Evolutionary conservation across 2,329 filamentous ascomycete genomes (phyloP).

Genomic region (Clarireedia sp.): DNA sequence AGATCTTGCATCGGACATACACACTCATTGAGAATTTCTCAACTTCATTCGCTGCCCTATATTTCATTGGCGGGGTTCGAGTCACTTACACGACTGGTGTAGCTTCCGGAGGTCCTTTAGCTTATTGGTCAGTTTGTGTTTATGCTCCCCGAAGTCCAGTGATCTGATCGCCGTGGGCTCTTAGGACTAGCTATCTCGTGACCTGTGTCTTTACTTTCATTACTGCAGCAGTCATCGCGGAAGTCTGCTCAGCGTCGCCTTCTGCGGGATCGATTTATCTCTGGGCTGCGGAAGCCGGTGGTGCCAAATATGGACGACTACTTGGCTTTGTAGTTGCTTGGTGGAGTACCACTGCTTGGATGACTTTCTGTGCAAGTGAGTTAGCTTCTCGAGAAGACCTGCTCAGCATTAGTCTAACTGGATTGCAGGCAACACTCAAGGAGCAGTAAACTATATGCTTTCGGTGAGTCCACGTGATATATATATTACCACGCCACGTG

Average conservation of each 20-base stretch:
- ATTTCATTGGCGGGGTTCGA: constrained; percentile 52
- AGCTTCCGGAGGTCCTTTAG: constrained; percentile 50
- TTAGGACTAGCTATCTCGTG: constrained; percentile 48
- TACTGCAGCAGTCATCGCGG: constrained; percentile 12
- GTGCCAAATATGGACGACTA: constrained; percentile 12
- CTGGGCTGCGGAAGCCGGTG: constrained; percentile 12
- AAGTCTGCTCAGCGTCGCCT: constrained; percentile 13
- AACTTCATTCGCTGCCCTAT: constrained; percentile 51
- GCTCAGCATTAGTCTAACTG: not conserved
- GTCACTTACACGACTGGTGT: constrained; percentile 57
- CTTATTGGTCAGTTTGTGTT: constrained; percentile 42
- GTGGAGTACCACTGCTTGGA: constrained; percentile 15
- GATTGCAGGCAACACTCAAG: constrained; percentile 12
- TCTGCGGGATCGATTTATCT: constrained; percentile 16
- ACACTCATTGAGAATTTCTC: constrained; percentile 51
- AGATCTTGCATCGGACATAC: constrained; percentile 43
- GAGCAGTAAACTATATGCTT: constrained; percentile 14
- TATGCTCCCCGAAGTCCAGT: not conserved
- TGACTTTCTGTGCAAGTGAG: constrained; percentile 12
- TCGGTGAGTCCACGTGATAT: constrained; percentile 10
- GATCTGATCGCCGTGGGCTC: not conserved
- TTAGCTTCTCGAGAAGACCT: not conserved
- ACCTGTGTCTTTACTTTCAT: constrained; percentile 14
- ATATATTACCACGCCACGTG: not conserved
- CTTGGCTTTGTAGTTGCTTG: constrained; percentile 13